Evolutionary conservation across 2,329 filamentous ascomycete genomes (phyloP).

Genomic region (Ilyonectria robusta): DNA sequence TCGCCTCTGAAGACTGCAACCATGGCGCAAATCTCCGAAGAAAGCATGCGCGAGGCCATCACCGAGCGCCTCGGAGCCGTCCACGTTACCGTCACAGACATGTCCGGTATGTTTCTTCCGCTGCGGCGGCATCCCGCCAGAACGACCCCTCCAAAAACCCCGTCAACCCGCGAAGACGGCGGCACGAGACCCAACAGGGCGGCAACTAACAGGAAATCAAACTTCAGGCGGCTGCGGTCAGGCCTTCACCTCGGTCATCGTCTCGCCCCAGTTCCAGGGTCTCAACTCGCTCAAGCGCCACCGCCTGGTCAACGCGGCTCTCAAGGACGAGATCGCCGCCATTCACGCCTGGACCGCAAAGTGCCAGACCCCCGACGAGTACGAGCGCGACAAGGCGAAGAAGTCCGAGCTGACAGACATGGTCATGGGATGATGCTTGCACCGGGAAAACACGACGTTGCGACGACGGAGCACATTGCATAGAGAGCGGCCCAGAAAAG

Average conservation of each 20-base stretch:
- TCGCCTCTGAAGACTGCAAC: constrained; percentile 15
- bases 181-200: background rate
- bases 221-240: constrained; percentile 71
- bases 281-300: constrained; percentile 87
- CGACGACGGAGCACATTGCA: background rate
- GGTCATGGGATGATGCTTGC: constrained; percentile 24
- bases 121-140: constrained; percentile 27
- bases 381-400: constrained; percentile 70
- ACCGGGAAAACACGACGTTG: background rate
- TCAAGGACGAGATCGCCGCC: constrained; percentile 89
- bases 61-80: constrained; percentile 78
- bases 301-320: constrained; percentile 84
- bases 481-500: no score
- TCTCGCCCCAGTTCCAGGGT: constrained; percentile 77
- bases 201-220: constrained; percentile 27
- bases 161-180: background rate
- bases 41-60: constrained; percentile 78
- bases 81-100: constrained; percentile 90
- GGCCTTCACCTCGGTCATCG: constrained; percentile 71
- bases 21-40: constrained; percentile 79
- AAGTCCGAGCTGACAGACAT: constrained; percentile 29
- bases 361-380: constrained; percentile 93
- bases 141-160: constrained; percentile 3
- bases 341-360: constrained; percentile 97
- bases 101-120: constrained; percentile 78